These are phyloP conservation scores for Backusella macrospora DNA, from an alignment of 192 early-diverging fungal genomes.

Conservation along the genomic window DNA sequence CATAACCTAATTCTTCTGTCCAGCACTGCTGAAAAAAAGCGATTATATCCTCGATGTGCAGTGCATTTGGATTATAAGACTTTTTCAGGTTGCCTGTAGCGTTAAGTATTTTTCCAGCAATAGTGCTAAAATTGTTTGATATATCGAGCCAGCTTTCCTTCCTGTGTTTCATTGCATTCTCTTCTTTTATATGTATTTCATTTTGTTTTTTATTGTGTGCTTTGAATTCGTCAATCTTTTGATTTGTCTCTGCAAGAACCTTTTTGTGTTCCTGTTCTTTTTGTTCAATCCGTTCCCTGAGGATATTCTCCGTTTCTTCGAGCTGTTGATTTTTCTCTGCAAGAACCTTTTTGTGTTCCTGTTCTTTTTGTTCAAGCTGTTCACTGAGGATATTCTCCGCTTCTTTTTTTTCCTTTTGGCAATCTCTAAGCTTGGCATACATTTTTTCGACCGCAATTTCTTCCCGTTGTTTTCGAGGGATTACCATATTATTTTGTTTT, in stretches of 20 bases:
- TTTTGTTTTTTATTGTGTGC: too few species aligned
- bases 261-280: neutral
- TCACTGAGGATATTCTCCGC: neutral
- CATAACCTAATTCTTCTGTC: neutral
- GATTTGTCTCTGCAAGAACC: neutral
- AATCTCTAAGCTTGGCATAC: too few species aligned
- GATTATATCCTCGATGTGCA: neutral
- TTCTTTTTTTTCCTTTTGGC: too few species aligned
- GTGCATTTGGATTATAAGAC: neutral
- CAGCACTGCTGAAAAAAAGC: neutral
- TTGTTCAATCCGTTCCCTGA: neutral
- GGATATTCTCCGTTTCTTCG: neutral
- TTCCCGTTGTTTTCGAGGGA: too few species aligned
- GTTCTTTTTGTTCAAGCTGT: neutral
- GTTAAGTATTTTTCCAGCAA: neutral
- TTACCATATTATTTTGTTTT: too few species aligned
- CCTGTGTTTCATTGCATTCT: neutral
- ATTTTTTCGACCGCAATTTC: too few species aligned
- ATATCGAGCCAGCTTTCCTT: neutral
- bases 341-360: neutral
- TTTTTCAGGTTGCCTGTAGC: neutral
- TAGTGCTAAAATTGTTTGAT: neutral
- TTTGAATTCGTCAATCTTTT: neutral
- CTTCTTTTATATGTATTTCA: neutral
- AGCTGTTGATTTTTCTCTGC: neutral